Base-by-base conservation (phyloP, 768 basidiomycete genomes). In the Ephemerocybe angulata region DNA sequence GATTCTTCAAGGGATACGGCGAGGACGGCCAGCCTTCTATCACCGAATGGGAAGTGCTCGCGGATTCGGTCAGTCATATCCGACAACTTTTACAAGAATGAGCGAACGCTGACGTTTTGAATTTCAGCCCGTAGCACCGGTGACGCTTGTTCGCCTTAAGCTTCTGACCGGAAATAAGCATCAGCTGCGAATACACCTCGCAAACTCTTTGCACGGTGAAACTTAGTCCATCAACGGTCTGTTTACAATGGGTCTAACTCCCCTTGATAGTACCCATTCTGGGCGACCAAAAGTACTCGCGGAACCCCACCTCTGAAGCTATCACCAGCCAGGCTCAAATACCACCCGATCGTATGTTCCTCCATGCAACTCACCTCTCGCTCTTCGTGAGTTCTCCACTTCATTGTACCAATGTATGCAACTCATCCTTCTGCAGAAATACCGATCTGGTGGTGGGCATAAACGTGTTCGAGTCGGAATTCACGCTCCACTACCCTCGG, bases 81-180 rank as follows among this genome's bases (percentile, higher is more conserved):
- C 17, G 21, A 13, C 43, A 12, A 13, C 28, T 47, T 30, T 28
- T 4, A 43, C 21, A 3, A 21, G 22, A 33, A 17, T 28, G 33
- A 5, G 7, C 38, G 42, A 40, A 19, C 13, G 21, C 28, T 12
- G 43, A 24, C 46, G 25, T n/a, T 35, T 60, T 65, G n/a, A 52
- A 22, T 38, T 12, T 47, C 40, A 77, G 72, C 67, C 75, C 53
- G 58, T 67, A 53, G 73, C 67, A 3, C 84, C 85, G 19, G 52
- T 87, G 27, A 80, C 84, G 1, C 73, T 89, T 48, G 66, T 88
- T 37, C 75, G 74, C 35, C 71, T 88, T 15, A 74, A 70, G 11
- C 73, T 86, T 19, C 67, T 79, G 48, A 87, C 87, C 15, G 87
- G 86, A 3, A 66, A 80, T 52, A 88, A 88, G 64, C 87, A 88